phyloP scores from a whole-genome alignment of 768 basidiomycete genomes.

The Collybiopsis confluens region DNA sequence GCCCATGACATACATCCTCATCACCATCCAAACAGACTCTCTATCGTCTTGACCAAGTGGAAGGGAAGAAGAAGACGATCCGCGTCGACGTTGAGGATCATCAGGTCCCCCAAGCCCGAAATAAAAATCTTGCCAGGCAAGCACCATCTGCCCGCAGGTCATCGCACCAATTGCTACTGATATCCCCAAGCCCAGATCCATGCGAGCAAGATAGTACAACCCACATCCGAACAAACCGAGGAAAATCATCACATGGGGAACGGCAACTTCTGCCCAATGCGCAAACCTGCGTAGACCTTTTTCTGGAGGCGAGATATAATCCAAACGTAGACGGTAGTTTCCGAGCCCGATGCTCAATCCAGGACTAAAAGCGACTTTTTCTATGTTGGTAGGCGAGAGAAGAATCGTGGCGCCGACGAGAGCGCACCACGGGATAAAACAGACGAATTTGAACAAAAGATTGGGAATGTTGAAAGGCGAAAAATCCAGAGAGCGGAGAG shows the following conservation, averaged over 20 bases:
- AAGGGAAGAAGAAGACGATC: neutral
- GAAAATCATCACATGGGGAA: conserved; percentile 35
- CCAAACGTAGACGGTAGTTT: neutral
- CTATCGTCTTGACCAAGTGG: conserved; percentile 6
- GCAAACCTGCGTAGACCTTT: conserved; percentile 35
- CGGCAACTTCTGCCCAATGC: conserved; percentile 34
- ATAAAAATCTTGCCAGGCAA: conserved; percentile 33
- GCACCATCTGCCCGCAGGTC: conserved; percentile 22
- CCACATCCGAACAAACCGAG: conserved; percentile 23
- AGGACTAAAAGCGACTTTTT: conserved; percentile 29
- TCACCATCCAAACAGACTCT: neutral
- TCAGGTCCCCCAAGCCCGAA: neutral
- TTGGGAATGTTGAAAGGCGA: conserved; percentile 12
- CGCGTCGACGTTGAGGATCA: neutral
- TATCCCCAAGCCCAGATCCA: neutral
- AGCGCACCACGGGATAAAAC: conserved; percentile 44
- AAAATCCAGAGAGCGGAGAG: conserved; percentile 10
- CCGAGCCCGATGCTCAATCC: conserved; percentile 17
- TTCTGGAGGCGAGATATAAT: conserved; percentile 19
- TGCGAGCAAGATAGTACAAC: conserved; percentile 16
- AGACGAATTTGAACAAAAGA: conserved; percentile 20
- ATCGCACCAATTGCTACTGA: conserved; percentile 21
- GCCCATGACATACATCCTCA: neutral
- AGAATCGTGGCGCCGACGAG: conserved; percentile 39
- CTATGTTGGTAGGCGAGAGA: conserved; percentile 32